phyloP scores from a whole-genome alignment of 768 basidiomycete species.

The Lentinula boryana region DNA sequence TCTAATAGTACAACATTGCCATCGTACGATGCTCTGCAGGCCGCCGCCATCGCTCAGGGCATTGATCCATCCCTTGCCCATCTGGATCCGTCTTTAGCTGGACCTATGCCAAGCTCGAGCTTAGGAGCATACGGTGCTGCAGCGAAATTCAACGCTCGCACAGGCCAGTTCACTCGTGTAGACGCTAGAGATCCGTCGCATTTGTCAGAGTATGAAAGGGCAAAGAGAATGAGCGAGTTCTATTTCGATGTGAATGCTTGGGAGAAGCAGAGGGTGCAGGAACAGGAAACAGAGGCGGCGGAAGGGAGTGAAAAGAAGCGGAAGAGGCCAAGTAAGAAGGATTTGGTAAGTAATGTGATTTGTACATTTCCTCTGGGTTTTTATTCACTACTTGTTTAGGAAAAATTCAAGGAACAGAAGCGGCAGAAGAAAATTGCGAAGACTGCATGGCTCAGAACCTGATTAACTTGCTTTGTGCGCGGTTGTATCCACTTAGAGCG shows the following conservation, averaged over 20 bases:
- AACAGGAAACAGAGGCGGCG: conserved; percentile 32
- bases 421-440: conserved; percentile 78
- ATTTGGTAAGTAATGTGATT: conserved; percentile 51
- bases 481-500: neutral
- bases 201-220: conserved; percentile 75
- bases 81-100: conserved; percentile 70
- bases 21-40: conserved; percentile 50
- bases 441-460: conserved; percentile 83
- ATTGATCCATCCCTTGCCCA: conserved; percentile 80
- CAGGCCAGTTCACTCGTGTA: conserved; percentile 63
- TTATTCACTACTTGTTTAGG: conserved; percentile 33
- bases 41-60: conserved; percentile 69
- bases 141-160: conserved; percentile 79
- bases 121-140: conserved; percentile 40
- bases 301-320: conserved; percentile 63
- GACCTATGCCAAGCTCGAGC: conserved; percentile 25
- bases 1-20: conserved; percentile 13
- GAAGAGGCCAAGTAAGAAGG: conserved; percentile 77
- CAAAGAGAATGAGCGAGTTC: conserved; percentile 81
- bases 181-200: conserved; percentile 71
- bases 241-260: conserved; percentile 83
- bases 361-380: conserved; percentile 8
- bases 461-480: neutral
- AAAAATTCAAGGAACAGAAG: conserved; percentile 82
- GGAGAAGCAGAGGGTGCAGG: conserved; percentile 62